These are phyloP conservation scores for Begonia fuchsioides DNA, from an alignment of 306 rosid genomes.

Conservation along the genomic window DNA sequence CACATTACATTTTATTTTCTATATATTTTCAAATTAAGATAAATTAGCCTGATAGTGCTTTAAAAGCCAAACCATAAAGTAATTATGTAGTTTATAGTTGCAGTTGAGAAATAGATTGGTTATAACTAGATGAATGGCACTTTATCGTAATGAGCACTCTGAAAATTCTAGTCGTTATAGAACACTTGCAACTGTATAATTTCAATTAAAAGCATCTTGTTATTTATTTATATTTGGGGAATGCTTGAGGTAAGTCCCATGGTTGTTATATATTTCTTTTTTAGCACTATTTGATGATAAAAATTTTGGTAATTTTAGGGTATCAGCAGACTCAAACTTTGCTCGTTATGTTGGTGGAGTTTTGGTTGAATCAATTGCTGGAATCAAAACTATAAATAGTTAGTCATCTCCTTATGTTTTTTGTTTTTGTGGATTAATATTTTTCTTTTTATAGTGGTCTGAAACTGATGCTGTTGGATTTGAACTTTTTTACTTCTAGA, in stretches of 20 bases:
- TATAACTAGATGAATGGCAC: no score
- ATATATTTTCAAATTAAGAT: no score
- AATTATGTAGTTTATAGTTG: no score
- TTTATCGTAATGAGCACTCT: not conserved
- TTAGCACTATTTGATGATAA: slow-evolving; percentile 6
- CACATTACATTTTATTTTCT: not conserved
- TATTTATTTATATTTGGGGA: slow-evolving; percentile 4
- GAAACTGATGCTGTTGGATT: not conserved
- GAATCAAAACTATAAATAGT: slow-evolving; percentile 27
- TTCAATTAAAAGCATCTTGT: not conserved
- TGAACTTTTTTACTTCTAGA: slow-evolving; percentile 31
- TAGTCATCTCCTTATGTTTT: slow-evolving; percentile 9
- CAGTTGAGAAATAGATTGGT: no score
- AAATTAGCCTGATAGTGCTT: no score
- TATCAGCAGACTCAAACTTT: slow-evolving; percentile 38
- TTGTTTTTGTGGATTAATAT: slow-evolving; percentile 3
- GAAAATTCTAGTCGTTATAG: not conserved
- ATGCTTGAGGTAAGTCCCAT: slow-evolving; percentile 6
- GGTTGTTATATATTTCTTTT: slow-evolving; percentile 9
- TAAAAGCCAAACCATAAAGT: no score
- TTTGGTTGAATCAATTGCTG: slow-evolving; percentile 42
- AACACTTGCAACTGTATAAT: not conserved
- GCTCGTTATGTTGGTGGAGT: slow-evolving; percentile 49
- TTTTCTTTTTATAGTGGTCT: not conserved
- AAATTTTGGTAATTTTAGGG: slow-evolving; percentile 29